Evolutionary conservation across 305 asterid species (phyloP), one percentile per base, ranked within the genome.

Genomic region (Monarda citriodora): DNA sequence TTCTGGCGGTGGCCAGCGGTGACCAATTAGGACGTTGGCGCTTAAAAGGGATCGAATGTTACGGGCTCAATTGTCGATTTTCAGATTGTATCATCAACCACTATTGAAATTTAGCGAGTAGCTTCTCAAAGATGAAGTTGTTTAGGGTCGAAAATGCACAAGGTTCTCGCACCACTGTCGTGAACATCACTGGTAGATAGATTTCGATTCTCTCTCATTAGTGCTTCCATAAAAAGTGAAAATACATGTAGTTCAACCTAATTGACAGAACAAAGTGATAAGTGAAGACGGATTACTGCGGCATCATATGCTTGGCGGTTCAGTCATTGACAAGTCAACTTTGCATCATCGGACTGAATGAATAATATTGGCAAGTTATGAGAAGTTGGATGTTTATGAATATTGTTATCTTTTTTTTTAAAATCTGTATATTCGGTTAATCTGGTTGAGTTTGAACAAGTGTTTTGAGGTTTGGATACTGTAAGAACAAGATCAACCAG

Each of bases 271-370:
- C 32, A 17, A 11, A 20, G 23, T 17, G 56, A 21, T 10, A 61
- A 58, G 46, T 13, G 38, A 45, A 63, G 18, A 46, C 17, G 52
- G 60, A 51, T 34, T 16, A 90, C 97, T 18, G 72, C 67, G 46
- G 97, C 82, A 81, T 84, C 96, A 70, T 93, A 93, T 67, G 96
- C 92, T 64, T 75, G 90, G 71, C 95, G 73, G 70, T 93, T 72
- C 69, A 93, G 82, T 81, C 77, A 63, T 58, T 52, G 97, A 76
- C 69, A 86, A 70, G 65, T 93, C 95, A 56, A 93, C 95, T 72
- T 90, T 83, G 83, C 99, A 90, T 44, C 99, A 90, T 44, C 84
- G 89, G 34, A 87, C 88, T 7, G 99, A 67, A 66, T 69, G 87
- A 59, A 90, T 76, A 53, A 90, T 74, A 66, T 61, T 79, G 57